Base-by-base conservation (phyloP, 1,284 basidiomycete species). In the Earliella scabrosa region DNA sequence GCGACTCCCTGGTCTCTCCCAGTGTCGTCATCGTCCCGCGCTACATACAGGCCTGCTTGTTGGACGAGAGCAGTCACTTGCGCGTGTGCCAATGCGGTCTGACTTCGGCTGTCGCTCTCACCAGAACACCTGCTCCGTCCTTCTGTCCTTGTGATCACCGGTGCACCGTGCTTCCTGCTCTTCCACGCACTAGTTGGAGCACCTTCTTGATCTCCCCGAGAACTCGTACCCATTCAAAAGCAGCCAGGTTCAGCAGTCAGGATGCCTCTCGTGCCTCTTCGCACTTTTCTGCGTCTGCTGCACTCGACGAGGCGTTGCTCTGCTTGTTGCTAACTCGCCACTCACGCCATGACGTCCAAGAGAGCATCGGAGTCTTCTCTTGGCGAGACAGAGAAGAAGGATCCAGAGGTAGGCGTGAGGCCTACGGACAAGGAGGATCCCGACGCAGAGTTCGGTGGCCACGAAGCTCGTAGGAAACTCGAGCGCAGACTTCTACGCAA, bases 401-500 rank as follows among this genome's bases (percentile, higher is more conserved):
- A 20, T 1, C 21, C 54, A 4, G 41, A 31, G 3, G 54, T 50
- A 32, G 46, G 41, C 26, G 52, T 61, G 14, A 36, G 35, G n/a
- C 23, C 52, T n/a, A 45, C 58, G 0, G 54, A 60, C 27, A 26
- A 56, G 10, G 59, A 57, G 21, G 59, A 63, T n/a, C 45, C 52
- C 5, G 68, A 76, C 44, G 70, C 67, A 10, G 73, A 77, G 61
- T 80, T 79, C 60, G 79, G 77, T 29, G 75, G 79, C 21, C 59
- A 63, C 55, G 72, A 78, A 53, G 75, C 58, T 58, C 66, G 78
- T 57, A 69, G 70, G 55, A 66, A 72, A 49, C 59, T 87, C 20
- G 83, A 88, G 70, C 76, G 73, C 54, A 71, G 66, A 50, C 71
- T 88, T n/a, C 68, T 88, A 50, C 72, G 75, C 52, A 90, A 88